Evolutionary conservation across 2,329 filamentous ascomycete species (phyloP), one percentile per base, ranked within the genome.

Genomic region (Botryotinia convoluta): DNA sequence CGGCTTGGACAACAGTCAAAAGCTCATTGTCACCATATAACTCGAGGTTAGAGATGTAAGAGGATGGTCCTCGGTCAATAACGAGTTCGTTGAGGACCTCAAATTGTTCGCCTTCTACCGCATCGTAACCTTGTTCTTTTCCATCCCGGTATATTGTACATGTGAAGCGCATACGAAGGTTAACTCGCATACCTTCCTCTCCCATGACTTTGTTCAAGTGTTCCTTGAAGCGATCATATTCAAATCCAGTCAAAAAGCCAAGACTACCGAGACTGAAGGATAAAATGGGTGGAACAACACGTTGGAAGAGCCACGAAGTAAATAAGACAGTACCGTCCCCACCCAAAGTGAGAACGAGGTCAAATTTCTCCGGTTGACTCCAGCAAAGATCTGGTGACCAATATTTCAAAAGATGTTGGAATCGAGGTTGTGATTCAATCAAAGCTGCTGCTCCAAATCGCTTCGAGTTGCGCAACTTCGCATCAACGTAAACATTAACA

Each of bases 31-130:
- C 96, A 76, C 95, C 96, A 82, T 97, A 98, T 18, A 99, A 87
- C 84, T 99, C 96, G 57, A 99, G 87, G 83, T 97, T 97, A 61
- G 95, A 98, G 74, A 99, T 95, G 81, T 98, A 99, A 32, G 95
- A 95, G 26, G 93, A 97, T 79, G 96, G 96, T 76, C 96, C 96
- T 74, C 96, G 93, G 84, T 99, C 96, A 79, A 99, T 98, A 82
- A 99, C 95, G 69, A 99, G 90, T 84, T 99, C 96, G 83, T 99
- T 99, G 76, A 99, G 90, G 32, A 99, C 95, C 84, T 99, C 96
- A 76, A 98, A 98, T 79, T 97, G 95, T 84, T 98, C 95, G 62
- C 92, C 93, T 82, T 98, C 95, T 78, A 96, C 92, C 77, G 91
- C 88, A 57, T 90, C 89, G n/a, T 89, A 86, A 18, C 87, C 88